phyloP scores from a whole-genome alignment of 306 rosid genomes.

The Vigna trinervia region DNA sequence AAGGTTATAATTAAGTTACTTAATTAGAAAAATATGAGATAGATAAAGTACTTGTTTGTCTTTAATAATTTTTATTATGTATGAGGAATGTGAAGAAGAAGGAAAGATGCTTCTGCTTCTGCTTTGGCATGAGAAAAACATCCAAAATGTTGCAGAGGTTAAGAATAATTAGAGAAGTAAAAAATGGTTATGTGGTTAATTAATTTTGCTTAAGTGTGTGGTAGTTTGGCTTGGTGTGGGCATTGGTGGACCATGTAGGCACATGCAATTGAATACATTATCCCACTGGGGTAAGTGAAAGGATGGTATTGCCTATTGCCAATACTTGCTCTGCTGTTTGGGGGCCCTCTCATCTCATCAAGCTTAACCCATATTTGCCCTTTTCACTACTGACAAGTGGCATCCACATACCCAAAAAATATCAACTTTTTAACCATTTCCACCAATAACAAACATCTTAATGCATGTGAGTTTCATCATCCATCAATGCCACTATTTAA shows the following conservation, averaged over 20 bases:
- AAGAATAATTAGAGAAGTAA: background rate
- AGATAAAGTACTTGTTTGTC: background rate
- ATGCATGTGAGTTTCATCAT: constrained; percentile 43
- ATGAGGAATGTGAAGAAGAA: background rate
- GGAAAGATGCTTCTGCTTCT: background rate
- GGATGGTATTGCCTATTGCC: constrained; percentile 37
- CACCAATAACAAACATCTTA: constrained; percentile 39
- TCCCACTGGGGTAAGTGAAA: constrained; percentile 25
- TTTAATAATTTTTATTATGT: background rate
- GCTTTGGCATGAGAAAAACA: background rate
- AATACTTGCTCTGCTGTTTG: constrained; percentile 46
- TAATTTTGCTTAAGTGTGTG: background rate
- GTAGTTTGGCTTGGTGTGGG: constrained; percentile 33
- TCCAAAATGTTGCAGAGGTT: background rate
- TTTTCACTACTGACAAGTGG: constrained; percentile 40
- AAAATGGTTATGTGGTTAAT: background rate
- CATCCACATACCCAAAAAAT: constrained; percentile 23
- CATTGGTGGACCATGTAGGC: constrained; percentile 30
- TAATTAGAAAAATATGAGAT: no score
- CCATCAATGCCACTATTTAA: constrained; percentile 32
- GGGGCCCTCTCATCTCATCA: constrained; percentile 42
- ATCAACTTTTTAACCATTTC: constrained; percentile 13
- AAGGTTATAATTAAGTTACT: no score
- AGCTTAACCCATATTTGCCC: constrained; percentile 33
- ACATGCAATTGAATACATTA: constrained; percentile 46